Evolutionary conservation across 2,329 filamentous ascomycete species (phyloP).

Genomic region (Xylaria sp.): DNA sequence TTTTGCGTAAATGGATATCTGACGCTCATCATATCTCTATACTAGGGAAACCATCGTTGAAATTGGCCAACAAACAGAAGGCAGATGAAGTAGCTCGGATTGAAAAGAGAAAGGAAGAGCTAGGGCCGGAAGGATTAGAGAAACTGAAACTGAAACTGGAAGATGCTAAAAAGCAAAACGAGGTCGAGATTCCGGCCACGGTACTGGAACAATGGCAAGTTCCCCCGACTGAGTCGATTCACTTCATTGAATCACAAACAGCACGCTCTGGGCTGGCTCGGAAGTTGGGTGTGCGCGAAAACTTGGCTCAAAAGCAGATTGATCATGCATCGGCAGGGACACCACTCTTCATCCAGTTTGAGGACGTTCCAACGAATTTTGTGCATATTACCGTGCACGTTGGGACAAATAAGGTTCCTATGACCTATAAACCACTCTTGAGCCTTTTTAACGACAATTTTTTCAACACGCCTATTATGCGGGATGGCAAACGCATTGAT

Average conservation of each 20-base stretch:
- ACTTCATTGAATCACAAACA: conserved; percentile 88
- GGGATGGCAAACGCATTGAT: conserved; percentile 75
- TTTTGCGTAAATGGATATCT: conserved; percentile 81
- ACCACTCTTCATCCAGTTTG: conserved; percentile 95
- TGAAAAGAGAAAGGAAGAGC: conserved; percentile 74
- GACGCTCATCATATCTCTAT: conserved; percentile 88
- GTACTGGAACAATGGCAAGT: conserved; percentile 83
- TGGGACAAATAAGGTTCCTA: conserved; percentile 76
- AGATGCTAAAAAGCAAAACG: conserved; percentile 84
- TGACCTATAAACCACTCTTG: conserved; percentile 83
- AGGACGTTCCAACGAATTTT: conserved; percentile 92
- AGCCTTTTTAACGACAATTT: conserved; percentile 89
- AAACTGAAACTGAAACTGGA: conserved; percentile 77
- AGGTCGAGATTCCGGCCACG: conserved; percentile 80
- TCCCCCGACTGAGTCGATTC: conserved; percentile 86
- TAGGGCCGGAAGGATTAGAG: conserved; percentile 83
- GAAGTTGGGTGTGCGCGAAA: conserved; percentile 69
- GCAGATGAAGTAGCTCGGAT: conserved; percentile 79
- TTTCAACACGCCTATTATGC: conserved; percentile 87
- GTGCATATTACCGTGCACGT: conserved; percentile 83
- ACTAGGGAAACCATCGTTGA: conserved; percentile 82
- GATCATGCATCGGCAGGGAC: conserved; percentile 67
- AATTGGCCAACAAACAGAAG: conserved; percentile 81
- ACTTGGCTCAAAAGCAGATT: conserved; percentile 75
- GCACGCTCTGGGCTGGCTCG: conserved; percentile 81